Evolutionary conservation across 2,329 filamentous ascomycete species (phyloP).

Genomic region (Colletotrichum siamense): DNA sequence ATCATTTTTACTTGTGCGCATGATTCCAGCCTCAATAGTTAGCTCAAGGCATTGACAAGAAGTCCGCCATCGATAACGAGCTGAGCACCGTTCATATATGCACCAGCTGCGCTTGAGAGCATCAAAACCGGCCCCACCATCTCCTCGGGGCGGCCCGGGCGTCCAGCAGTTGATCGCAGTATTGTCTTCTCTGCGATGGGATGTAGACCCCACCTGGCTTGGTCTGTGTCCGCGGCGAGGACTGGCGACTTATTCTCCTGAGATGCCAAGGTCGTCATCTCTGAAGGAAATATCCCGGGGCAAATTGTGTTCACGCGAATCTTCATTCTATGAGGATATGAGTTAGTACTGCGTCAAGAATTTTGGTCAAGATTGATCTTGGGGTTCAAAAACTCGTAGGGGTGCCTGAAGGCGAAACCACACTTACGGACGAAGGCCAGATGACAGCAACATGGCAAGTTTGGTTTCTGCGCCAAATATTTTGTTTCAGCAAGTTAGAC

Average conservation of each 20-base stretch:
- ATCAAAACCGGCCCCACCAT: conserved; percentile 29
- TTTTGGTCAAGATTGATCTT: not conserved
- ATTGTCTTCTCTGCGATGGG: conserved; percentile 26
- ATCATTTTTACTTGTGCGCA: not conserved
- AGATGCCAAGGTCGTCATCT: conserved; percentile 24
- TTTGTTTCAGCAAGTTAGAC: not conserved
- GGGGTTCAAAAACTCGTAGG: not conserved
- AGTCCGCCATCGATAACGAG: conserved; percentile 30
- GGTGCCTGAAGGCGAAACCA: not conserved
- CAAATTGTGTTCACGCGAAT: conserved; percentile 29
- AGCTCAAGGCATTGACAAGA: not conserved
- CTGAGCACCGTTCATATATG: conserved; percentile 30
- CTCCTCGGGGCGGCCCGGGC: conserved; percentile 29
- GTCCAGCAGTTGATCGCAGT: conserved; percentile 27
- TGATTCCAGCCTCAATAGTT: not conserved
- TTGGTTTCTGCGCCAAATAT: conserved; percentile 8
- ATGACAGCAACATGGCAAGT: conserved; percentile 24
- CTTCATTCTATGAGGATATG: conserved; percentile 21
- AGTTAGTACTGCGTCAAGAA: not conserved
- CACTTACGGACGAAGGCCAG: conserved; percentile 24
- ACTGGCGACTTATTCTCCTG: conserved; percentile 25
- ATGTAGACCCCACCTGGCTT: not conserved
- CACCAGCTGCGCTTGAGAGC: conserved; percentile 28
- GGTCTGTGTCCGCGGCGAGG: conserved; percentile 4
- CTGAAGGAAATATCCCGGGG: conserved; percentile 27